Base-by-base conservation (phyloP, 208 protist genomes). In the Acanthamoeba sp. region DNA sequence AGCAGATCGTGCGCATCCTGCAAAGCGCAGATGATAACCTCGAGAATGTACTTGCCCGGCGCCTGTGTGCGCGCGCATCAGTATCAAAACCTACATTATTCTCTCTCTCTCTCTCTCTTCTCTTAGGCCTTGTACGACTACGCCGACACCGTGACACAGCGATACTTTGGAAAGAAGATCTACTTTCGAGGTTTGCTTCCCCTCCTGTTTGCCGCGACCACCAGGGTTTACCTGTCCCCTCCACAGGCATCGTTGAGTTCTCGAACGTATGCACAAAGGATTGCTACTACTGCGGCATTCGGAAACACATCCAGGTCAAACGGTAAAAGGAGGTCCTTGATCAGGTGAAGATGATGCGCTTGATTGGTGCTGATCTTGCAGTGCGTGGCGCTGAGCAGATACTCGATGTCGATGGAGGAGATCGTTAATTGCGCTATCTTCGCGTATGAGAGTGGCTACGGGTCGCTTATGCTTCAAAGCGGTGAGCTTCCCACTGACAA, bases 271-370 rank as follows among this genome's bases (percentile, higher is more conserved):
- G 96, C 57, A 64, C 80, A 29, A 97, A 97, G 29, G 52, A 95
- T 42, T 97, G 96, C 57, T 62, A 95, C 50, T 97, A 97, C 55
- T 97, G 96, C 71, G 96, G 96, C 22, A 97, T 97, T 32, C 88
- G 96, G 10, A 95, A 94, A 66, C 42, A 95, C 52, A 82, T 95
- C 18, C 32, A 42, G 24, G 57, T 88, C 32, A 76, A 76, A 24
- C 34, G 55, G 27, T 93, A 48, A n/a, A n/a, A n/a, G n/a, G n/a
- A n/a, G n/a, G n/a, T n/a, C n/a, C n/a, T n/a, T n/a, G n/a, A n/a
- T n/a, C n/a, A n/a, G n/a, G n/a, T n/a, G n/a, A n/a, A n/a, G n/a
- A n/a, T n/a, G n/a, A n/a, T n/a, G 4, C 38, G 27, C 32, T 20
- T 48, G 18, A 29, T 27, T 32, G 12, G n/a, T 38, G 10, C 27